Evolutionary conservation across 1,284 basidiomycete genomes (phyloP).

Genomic region (Vanrija pseudolonga): DNA sequence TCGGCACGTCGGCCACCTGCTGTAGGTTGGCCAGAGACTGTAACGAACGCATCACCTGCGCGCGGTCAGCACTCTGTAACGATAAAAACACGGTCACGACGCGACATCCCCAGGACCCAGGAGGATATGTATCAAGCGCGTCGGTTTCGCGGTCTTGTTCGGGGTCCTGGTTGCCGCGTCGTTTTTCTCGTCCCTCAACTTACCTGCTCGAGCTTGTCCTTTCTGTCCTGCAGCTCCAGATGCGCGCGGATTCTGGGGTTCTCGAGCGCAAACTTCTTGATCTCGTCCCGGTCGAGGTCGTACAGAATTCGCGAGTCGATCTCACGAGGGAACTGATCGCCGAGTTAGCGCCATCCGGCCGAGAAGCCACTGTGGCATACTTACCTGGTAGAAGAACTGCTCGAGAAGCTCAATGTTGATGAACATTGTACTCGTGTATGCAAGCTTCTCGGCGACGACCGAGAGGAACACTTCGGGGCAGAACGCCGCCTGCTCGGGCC

Average conservation of each 20-base stretch:
- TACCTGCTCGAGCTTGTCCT: slow-evolving; percentile 96
- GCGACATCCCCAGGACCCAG: too few species aligned
- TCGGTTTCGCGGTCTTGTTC: too few species aligned
- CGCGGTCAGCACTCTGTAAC: background rate
- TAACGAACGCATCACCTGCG: slow-evolving; percentile 80
- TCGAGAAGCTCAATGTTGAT: slow-evolving; percentile 96
- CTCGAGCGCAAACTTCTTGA: slow-evolving; percentile 83
- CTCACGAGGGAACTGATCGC: slow-evolving; percentile 81
- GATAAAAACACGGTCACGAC: background rate
- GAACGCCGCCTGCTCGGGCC: slow-evolving; percentile 79
- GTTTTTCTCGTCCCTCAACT: slow-evolving; percentile 11
- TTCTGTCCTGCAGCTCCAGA: slow-evolving; percentile 92
- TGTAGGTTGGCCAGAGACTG: slow-evolving; percentile 79
- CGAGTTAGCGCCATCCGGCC: background rate
- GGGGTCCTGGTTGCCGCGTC: background rate
- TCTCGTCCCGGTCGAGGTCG: slow-evolving; percentile 80
- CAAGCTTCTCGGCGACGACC: slow-evolving; percentile 94
- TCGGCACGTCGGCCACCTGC: slow-evolving; percentile 65
- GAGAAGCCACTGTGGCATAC: slow-evolving; percentile 16
- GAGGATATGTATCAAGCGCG: background rate
- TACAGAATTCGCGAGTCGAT: slow-evolving; percentile 93
- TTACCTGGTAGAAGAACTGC: slow-evolving; percentile 95
- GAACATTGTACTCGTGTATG: slow-evolving; percentile 95
- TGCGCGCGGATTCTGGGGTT: slow-evolving; percentile 82
- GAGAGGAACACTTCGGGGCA: slow-evolving; percentile 97